phyloP scores from a whole-genome alignment of 129 eudicot genomes.

The Centaurea solstitialis region DNA sequence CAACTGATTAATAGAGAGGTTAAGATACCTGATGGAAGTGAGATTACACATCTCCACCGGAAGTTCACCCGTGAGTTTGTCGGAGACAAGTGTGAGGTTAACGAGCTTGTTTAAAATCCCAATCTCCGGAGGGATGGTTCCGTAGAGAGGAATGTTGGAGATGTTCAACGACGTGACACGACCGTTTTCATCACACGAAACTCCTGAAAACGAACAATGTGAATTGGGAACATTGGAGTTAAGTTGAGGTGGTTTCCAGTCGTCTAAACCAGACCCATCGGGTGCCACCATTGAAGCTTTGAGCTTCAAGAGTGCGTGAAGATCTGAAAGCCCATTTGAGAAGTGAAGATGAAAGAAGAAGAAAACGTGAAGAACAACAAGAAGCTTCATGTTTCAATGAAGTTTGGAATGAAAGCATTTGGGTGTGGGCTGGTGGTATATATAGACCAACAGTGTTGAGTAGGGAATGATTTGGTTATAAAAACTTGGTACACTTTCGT shows the following conservation, averaged over 20 bases:
- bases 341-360: not conserved
- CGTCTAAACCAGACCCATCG: conserved; percentile 38
- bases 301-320: conserved; percentile 50
- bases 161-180: conserved; percentile 55
- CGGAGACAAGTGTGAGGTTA: conserved; percentile 46
- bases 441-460: too few species aligned
- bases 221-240: conserved; percentile 17
- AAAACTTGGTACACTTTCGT: too few species aligned
- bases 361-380: not conserved
- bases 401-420: not conserved
- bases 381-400: not conserved
- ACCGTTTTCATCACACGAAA: conserved; percentile 48
- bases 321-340: conserved; percentile 47
- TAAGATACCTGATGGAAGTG: conserved; percentile 34
- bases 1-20: conserved; percentile 53
- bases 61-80: conserved; percentile 63
- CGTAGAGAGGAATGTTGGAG: conserved; percentile 50
- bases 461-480: too few species aligned
- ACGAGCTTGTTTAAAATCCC: conserved; percentile 23
- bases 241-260: conserved; percentile 58
- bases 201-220: conserved; percentile 81
- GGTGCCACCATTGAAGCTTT: conserved; percentile 60
- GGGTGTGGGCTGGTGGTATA: too few species aligned
- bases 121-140: conserved; percentile 11
- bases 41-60: conserved; percentile 50